Base-by-base conservation (phyloP, 306 rosid species). In the Ceratonia siliqua region DNA sequence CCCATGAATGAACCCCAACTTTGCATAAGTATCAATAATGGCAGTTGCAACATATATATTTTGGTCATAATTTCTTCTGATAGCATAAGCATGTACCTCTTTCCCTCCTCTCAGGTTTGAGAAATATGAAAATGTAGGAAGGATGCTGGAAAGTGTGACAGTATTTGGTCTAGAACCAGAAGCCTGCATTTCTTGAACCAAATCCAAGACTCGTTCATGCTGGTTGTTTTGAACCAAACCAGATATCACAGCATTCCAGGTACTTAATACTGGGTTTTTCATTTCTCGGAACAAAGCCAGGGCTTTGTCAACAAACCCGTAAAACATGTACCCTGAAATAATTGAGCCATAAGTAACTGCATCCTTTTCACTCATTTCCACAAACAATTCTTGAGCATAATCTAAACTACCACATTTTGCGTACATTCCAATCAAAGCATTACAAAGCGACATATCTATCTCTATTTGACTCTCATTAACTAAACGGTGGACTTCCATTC, bases 381-480 rank as follows among this genome's bases (percentile, higher is more conserved):
- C 89, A 67, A 92, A 90, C 66, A 90, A 74, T 54, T 86, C 86
- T 27, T 82, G 80, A 45, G 96, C 97, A 79, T 84, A 86, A 77
- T 89, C 95, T 78, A 94, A 85, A 79, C 81, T 83, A 5, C 97
- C 96, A 66, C 96, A 92, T 78, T 92, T 90, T 0, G 95, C 96
- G 70, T 92, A 94, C 33, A 94, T 79, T 42, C 89, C 89, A 76
- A 94, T 74, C 49, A 92, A 58, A 61, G 99, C 89, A 79, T 92
- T 94, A 15, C 82, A 83, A 54, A 92, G 85, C 22, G 80, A 68
- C 58, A 87, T 36, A 77, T 90, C 95, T 70, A 82, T 57, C 81
- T 82, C 76, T 54, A 94, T 79, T 27, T 50, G 78, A 48, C 17
- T 85, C 70, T 88, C 93, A 25, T 72, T 83, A 28, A 86, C 45